Base-by-base conservation (phyloP, 2,329 filamentous ascomycete species). In the Colletotrichum sp. region DNA sequence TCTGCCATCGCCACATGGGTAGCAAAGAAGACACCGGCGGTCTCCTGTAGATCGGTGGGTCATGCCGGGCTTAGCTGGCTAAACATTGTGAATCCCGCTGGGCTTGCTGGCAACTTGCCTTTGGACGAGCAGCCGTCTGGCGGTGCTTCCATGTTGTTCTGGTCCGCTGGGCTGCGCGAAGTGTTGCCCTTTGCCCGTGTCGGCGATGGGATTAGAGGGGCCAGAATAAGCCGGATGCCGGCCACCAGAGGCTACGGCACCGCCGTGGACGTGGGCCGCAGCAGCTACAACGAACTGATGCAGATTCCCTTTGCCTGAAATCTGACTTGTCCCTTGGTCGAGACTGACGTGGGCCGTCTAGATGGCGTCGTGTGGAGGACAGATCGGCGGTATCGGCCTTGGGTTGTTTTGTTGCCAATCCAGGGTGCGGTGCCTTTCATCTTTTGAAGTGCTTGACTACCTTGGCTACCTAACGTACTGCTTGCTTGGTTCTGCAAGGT, bases 21-120 rank as follows among this genome's bases (percentile, higher is more conserved):
- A 63, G 66, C 55, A 36, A 65, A 68, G 34, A 60, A 72, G 69
- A 62, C 57, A 57, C 34, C 55, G 36, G 34, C 52, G 70, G 36
- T 71, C 60, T 75, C 66, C 75, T 75, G 75, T 57, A 75, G 75
- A 76, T 76, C 75, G 36, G 72, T 76, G 75, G 75, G 71, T 71
- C 67, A 34, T 52, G 34, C 64, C 73, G 57, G 65, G 70, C 64
- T 73, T 64, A 74, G 70, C 70, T 64, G 24, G 44, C 34, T 28
- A 36, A 32, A 26, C 63, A 24, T n/a, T 66, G 55, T 28, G 55
- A 59, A 59, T 59, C 55, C 55, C 55, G 65, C 55, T 52, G 44
- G 44, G 44, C 44, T 30, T 24, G 28, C 60, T 62, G 36, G 63
- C 57, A 68, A 63, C 55, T 71, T 63, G 49, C 30, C 36, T 64